Percentiles rank a stretch among this genome's conserved stretches.
phyloP scores from a whole-genome alignment of 1,284 basidiomycete species.

The Ustilago loliicola region DNA sequence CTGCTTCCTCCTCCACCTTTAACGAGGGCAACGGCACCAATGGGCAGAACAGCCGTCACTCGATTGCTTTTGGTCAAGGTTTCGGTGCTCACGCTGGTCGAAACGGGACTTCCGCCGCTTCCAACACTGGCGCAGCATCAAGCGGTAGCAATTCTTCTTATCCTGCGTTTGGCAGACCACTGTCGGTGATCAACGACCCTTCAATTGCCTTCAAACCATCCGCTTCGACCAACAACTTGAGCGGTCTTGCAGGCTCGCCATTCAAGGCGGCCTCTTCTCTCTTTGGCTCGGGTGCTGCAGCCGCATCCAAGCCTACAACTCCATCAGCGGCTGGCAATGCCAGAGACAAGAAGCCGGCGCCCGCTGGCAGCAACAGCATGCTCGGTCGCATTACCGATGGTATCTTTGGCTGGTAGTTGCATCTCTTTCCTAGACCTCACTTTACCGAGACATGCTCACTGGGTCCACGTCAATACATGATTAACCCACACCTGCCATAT shows the following conservation, averaged over 20 bases:
- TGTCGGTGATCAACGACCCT: slow-evolving; percentile 51
- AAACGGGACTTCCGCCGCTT: neutral
- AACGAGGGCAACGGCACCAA: neutral
- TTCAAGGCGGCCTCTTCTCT: slow-evolving; percentile 54
- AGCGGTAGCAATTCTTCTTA: slow-evolving; percentile 15
- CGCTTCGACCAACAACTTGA: slow-evolving; percentile 32
- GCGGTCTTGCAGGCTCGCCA: slow-evolving; percentile 34
- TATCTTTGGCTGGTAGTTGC: slow-evolving; percentile 60
- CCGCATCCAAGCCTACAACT: slow-evolving; percentile 20
- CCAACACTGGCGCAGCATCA: slow-evolving; percentile 5
- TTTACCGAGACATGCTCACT: neutral
- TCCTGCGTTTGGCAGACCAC: slow-evolving; percentile 44
- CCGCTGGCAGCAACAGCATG: slow-evolving; percentile 27
- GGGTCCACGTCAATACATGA: neutral
- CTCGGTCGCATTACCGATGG: slow-evolving; percentile 60
- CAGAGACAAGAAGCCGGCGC: slow-evolving; percentile 19
- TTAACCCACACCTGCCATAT: neutral
- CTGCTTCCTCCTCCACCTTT: slow-evolving; percentile 4
- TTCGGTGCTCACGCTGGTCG: slow-evolving; percentile 19
- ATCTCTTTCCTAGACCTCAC: neutral
- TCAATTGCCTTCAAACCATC: slow-evolving; percentile 41
- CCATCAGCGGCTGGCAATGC: slow-evolving; percentile 1
- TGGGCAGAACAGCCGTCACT: slow-evolving; percentile 28
- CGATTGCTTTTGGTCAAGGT: slow-evolving; percentile 28
- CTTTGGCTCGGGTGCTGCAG: slow-evolving; percentile 35